Evolutionary conservation across 257 asterid genomes (phyloP).

Genomic region (Cruciata laevipes): DNA sequence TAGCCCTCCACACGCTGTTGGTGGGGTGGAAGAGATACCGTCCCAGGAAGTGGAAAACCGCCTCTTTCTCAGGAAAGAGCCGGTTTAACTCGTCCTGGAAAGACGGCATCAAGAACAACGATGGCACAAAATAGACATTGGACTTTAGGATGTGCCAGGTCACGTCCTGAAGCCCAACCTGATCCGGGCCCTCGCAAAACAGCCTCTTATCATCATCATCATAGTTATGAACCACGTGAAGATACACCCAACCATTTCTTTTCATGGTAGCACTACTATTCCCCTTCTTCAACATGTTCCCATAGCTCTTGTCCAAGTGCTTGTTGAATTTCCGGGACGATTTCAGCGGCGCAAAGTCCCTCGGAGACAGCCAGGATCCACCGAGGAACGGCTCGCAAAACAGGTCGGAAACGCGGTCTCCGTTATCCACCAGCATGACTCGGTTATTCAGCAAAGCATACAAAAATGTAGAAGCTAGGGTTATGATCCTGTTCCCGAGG

Average conservation of each 20-base stretch:
- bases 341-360: constrained; percentile 42
- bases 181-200: constrained; percentile 65
- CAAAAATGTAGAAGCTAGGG: constrained; percentile 68
- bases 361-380: constrained; percentile 68
- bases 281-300: constrained; percentile 36
- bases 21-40: constrained; percentile 73
- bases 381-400: constrained; percentile 88
- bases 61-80: constrained; percentile 62
- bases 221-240: constrained; percentile 62
- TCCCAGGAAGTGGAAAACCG: constrained; percentile 67
- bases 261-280: not conserved
- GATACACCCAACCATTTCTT: constrained; percentile 33
- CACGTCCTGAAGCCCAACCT: constrained; percentile 30
- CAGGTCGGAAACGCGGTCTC: constrained; percentile 49
- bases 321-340: no score
- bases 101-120: constrained; percentile 55
- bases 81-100: constrained; percentile 44
- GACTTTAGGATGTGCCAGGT: constrained; percentile 62
- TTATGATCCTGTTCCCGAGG: constrained; percentile 65
- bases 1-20: constrained; percentile 61
- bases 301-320: constrained; percentile 44
- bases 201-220: constrained; percentile 42
- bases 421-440: constrained; percentile 62
- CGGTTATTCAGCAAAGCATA: constrained; percentile 71
- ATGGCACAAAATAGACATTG: constrained; percentile 59